Base-by-base conservation (phyloP, 108 stramenopile species). In the Licmophora abbreviata region DNA sequence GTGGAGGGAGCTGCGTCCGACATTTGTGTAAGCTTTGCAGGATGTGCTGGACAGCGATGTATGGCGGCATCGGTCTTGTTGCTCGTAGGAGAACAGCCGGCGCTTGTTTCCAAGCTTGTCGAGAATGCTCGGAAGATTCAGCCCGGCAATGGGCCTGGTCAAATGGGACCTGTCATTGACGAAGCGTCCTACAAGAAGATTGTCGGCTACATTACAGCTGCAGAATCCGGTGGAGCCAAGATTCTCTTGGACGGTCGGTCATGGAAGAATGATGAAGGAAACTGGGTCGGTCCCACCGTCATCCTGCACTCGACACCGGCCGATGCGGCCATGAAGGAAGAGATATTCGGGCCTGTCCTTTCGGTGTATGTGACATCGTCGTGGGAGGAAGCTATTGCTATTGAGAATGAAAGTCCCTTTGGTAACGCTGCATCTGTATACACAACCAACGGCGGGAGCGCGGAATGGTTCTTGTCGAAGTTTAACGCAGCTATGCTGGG, bases 341-440 rank as follows among this genome's bases (percentile, higher is more conserved):
- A 97, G 55, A 77, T 97, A 1, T 97, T 97, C 68, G 96, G 96
- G 4, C 96, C 96, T 2, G 93, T 91, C 25, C 64, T 97, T 34
- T 81, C 77, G 38, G 81, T 97, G 6, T 82, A 82, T 48, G 45
- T 59, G 18, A 85, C 83, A 4, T 24, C 44, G 1, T 69, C 79
- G n/a, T 91, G 95, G 87, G 83, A 91, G 44, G 83, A 92, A 54
- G 96, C 96, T 7, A 74, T 97, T 38, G 91, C 58, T 22, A 93
- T 95, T 55, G 96, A 97, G 58, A 95, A 95, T 74, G 57, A 71
- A 18, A 93, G 89, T 66, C 93, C 91, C 4, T 95, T 87, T 69
- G 95, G 97, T 8, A 98, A 98, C 68, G 97, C 95, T 11, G 95
- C 93, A 6, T 91, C 81, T 24, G 68, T 98, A 45, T 98, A 96